Percentiles rank a stretch among this genome's conserved stretches.
phyloP scores from a whole-genome alignment of 169 alveolate species.

The Plasmodium chabaudi region DNA sequence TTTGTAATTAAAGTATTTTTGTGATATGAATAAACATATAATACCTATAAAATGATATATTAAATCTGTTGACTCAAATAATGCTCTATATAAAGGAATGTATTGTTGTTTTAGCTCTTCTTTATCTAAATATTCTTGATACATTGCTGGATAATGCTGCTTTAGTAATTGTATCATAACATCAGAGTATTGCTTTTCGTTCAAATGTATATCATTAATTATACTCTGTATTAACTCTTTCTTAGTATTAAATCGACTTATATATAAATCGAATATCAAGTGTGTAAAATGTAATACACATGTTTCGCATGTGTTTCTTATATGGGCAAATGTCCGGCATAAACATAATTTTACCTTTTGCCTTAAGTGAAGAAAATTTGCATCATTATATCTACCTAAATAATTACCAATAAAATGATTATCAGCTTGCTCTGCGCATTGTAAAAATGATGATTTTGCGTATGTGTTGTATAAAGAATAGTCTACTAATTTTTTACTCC shows the following conservation, averaged over 20 bases:
- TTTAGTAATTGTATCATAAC: slow-evolving; percentile 63
- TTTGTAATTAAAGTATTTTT: slow-evolving; percentile 62
- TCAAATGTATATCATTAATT: slow-evolving; percentile 36
- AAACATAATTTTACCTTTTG: slow-evolving; percentile 64
- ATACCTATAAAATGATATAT: slow-evolving; percentile 71
- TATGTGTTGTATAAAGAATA: slow-evolving; percentile 71
- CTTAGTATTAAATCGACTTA: slow-evolving; percentile 64
- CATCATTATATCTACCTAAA: slow-evolving; percentile 60
- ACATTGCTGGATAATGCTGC: slow-evolving; percentile 47
- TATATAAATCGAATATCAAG: slow-evolving; percentile 65
- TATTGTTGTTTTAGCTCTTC: slow-evolving; percentile 57
- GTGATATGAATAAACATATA: slow-evolving; percentile 55
- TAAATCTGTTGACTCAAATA: slow-evolving; percentile 52
- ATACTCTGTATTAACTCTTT: slow-evolving; percentile 67
- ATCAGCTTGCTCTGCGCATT: slow-evolving; percentile 77
- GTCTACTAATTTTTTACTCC: slow-evolving; percentile 62
- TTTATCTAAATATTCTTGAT: slow-evolving; percentile 23
- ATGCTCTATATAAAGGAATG: slow-evolving; percentile 25
- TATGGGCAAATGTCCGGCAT: slow-evolving; percentile 48
- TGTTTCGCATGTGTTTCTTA: slow-evolving; percentile 71
- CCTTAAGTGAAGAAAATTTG: slow-evolving; percentile 54
- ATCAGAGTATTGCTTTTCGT: slow-evolving; percentile 58
- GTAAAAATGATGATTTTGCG: slow-evolving; percentile 73
- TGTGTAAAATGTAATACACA: slow-evolving; percentile 70
- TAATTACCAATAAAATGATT: slow-evolving; percentile 74